These are phyloP conservation scores for Falciphora oryzae DNA, from an alignment of 2,329 filamentous ascomycete genomes.

Conservation along the genomic window DNA sequence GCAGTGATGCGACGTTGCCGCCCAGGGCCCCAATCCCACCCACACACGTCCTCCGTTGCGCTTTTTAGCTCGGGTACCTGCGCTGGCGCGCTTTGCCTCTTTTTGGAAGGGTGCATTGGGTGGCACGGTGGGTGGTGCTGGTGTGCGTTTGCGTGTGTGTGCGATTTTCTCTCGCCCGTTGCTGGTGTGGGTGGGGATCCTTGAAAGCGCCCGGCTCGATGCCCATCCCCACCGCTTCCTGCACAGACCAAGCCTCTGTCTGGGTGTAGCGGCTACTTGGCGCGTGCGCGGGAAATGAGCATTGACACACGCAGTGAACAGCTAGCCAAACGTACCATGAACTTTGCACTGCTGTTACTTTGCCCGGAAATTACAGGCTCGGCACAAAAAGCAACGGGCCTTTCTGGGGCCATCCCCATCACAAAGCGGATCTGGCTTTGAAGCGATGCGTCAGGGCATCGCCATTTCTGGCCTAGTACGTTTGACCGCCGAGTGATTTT, in stretches of 20 bases:
- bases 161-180: neutral
- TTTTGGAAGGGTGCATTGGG: neutral
- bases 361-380: slow-evolving; percentile 5
- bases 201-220: no score
- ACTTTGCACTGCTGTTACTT: neutral
- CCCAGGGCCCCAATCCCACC: neutral
- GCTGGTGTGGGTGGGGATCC: neutral
- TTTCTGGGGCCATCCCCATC: neutral
- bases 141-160: neutral
- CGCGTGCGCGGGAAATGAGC: neutral
- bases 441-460: neutral
- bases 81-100: neutral
- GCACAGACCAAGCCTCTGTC: neutral
- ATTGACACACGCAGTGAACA: neutral
- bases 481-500: neutral
- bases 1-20: neutral
- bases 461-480: neutral
- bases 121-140: no score
- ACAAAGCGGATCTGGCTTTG: no score
- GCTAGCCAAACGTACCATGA: neutral
- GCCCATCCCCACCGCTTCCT: no score
- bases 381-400: neutral
- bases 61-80: neutral
- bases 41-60: neutral
- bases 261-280: neutral